phyloP scores from a whole-genome alignment of 805 yeast species.

The Maudiozyma turicensis region DNA sequence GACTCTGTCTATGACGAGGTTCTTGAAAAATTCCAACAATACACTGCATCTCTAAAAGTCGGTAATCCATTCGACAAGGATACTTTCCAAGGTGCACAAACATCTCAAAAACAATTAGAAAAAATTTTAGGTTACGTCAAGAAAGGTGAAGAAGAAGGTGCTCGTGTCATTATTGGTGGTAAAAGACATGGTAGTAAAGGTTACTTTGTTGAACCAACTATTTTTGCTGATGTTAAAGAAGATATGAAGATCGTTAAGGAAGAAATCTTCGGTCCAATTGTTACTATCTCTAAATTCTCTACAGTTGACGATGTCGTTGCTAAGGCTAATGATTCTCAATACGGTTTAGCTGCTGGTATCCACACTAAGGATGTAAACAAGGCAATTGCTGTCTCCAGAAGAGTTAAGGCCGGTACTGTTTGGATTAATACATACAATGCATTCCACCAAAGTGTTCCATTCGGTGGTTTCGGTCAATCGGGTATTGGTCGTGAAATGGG shows the following conservation, averaged over 20 bases:
- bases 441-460: constrained; percentile 79
- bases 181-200: constrained; percentile 51
- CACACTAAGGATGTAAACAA: constrained; percentile 69
- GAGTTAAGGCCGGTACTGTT: constrained; percentile 77
- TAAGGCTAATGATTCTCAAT: constrained; percentile 70
- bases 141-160: constrained; percentile 76
- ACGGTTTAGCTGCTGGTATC: constrained; percentile 87
- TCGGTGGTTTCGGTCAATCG: constrained; percentile 85
- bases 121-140: constrained; percentile 71
- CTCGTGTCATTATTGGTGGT: constrained; percentile 66
- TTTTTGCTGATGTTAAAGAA: constrained; percentile 61
- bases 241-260: constrained; percentile 61
- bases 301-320: constrained; percentile 73
- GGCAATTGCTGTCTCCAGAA: constrained; percentile 65
- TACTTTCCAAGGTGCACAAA: constrained; percentile 87
- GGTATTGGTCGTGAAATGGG: constrained; percentile 96
- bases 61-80: constrained; percentile 81
- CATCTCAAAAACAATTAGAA: constrained; percentile 67
- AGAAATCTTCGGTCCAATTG: constrained; percentile 89
- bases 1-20: constrained; percentile 75
- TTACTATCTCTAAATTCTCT: constrained; percentile 69
- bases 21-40: constrained; percentile 45
- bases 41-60: constrained; percentile 48
- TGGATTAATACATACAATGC: constrained; percentile 90
- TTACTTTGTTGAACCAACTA: constrained; percentile 62